phyloP scores from a whole-genome alignment of 257 asterid genomes.

The Knoxia roxburghii region DNA sequence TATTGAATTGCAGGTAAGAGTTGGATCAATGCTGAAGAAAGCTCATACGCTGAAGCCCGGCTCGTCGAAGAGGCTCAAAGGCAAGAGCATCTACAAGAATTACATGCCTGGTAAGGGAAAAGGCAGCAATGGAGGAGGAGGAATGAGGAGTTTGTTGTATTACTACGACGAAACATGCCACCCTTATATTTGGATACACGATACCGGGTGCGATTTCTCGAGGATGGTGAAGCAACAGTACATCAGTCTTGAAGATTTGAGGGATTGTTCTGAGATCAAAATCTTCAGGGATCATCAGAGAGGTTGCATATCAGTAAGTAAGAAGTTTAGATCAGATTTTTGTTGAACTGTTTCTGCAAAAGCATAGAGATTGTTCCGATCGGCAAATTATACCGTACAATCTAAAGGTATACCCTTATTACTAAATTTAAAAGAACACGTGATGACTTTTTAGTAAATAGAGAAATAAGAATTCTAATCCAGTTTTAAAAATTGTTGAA shows the following conservation, averaged over 20 bases:
- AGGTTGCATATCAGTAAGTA: slow-evolving; percentile 63
- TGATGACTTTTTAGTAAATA: too few species aligned
- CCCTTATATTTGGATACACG: slow-evolving; percentile 89
- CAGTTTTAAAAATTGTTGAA: too few species aligned
- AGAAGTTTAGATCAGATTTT: slow-evolving; percentile 57
- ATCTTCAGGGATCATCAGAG: slow-evolving; percentile 70
- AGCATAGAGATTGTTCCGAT: too few species aligned
- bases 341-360: slow-evolving; percentile 29
- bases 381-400: too few species aligned
- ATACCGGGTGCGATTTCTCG: slow-evolving; percentile 54
- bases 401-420: too few species aligned
- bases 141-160: slow-evolving; percentile 56
- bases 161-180: slow-evolving; percentile 83
- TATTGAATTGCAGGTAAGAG: slow-evolving; percentile 68
- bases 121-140: slow-evolving; percentile 31
- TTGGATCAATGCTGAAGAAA: slow-evolving; percentile 70
- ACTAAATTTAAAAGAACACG: too few species aligned
- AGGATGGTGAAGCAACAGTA: slow-evolving; percentile 90
- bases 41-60: slow-evolving; percentile 71
- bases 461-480: too few species aligned
- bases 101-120: slow-evolving; percentile 58
- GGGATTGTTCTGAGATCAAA: slow-evolving; percentile 71
- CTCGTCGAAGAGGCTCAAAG: slow-evolving; percentile 59
- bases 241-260: slow-evolving; percentile 70
- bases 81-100: slow-evolving; percentile 73